Evolutionary conservation across 2,329 filamentous ascomycete genomes (phyloP).

Genomic region (Aspergillus puulaauensis): DNA sequence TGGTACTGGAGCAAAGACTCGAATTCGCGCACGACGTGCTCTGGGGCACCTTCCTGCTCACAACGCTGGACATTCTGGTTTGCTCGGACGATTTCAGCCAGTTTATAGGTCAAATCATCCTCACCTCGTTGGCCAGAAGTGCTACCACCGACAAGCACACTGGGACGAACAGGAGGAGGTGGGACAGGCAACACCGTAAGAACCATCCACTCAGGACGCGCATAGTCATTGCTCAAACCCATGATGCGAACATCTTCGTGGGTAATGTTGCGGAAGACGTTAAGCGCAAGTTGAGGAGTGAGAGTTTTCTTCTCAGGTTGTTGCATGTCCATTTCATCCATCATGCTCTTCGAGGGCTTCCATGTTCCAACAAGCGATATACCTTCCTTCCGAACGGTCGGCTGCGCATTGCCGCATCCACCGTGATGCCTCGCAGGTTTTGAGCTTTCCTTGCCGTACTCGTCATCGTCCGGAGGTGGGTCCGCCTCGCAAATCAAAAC

Average conservation of each 20-base stretch:
- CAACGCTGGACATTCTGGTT: constrained; percentile 93
- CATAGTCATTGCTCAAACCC: constrained; percentile 91
- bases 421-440: constrained; percentile 66
- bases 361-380: constrained; percentile 75
- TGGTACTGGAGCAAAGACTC: constrained; percentile 93
- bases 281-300: constrained; percentile 78
- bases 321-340: constrained; percentile 61
- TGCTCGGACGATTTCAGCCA: constrained; percentile 96
- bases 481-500: constrained; percentile 83
- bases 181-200: constrained; percentile 93
- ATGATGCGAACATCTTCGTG: constrained; percentile 81
- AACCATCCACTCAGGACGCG: constrained; percentile 97
- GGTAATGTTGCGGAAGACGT: constrained; percentile 81
- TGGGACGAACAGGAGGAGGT: constrained; percentile 90
- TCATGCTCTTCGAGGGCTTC: constrained; percentile 72
- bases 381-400: constrained; percentile 81
- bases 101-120: constrained; percentile 98
- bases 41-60: constrained; percentile 85
- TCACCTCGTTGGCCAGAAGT: constrained; percentile 91
- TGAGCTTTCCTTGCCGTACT: constrained; percentile 64
- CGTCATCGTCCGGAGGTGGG: constrained; percentile 63
- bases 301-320: constrained; percentile 78
- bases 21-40: constrained; percentile 88
- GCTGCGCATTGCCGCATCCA: constrained; percentile 89
- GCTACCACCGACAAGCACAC: constrained; percentile 94